A percentile compares a stretch with the other conserved stretches of the same genome.
phyloP scores from a whole-genome alignment of 164 flowering plant species.

The Hamamelis virginiana region DNA sequence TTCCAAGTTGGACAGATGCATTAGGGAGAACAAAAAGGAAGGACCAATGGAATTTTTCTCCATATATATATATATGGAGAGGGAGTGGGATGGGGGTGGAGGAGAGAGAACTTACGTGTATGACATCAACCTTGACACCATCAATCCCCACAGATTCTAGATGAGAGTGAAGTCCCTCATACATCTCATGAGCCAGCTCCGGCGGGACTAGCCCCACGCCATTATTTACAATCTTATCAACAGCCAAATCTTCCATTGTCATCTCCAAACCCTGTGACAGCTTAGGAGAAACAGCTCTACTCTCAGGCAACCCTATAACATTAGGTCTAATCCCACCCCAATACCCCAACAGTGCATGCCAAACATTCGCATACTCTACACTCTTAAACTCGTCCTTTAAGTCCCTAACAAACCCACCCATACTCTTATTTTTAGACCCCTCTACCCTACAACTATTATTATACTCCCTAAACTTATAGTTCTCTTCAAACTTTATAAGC shows the following conservation, averaged over 20 bases:
- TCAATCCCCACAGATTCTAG: slow-evolving; percentile 60
- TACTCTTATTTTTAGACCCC: slow-evolving; percentile 28
- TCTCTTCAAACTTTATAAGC: slow-evolving; percentile 56
- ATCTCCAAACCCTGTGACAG: slow-evolving; percentile 52
- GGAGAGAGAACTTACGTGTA: slow-evolving; percentile 76
- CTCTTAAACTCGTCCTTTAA: slow-evolving; percentile 46
- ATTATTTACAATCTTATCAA: slow-evolving; percentile 64
- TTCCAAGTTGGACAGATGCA: too few relatives aligned
- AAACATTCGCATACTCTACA: slow-evolving; percentile 71
- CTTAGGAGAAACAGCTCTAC: slow-evolving; percentile 44
- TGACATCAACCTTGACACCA: slow-evolving; percentile 77
- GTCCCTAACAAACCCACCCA: slow-evolving; percentile 72
- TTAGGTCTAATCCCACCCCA: slow-evolving; percentile 84
- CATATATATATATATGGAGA: too few relatives aligned
- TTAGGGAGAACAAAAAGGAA: too few relatives aligned
- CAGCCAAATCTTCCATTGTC: slow-evolving; percentile 85
- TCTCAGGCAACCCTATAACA: slow-evolving; percentile 42
- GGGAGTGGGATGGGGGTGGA: too few relatives aligned
- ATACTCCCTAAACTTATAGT: slow-evolving; percentile 61
- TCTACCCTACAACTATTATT: slow-evolving; percentile 23
- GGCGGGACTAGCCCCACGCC: slow-evolving; percentile 74
- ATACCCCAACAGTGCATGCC: slow-evolving; percentile 81
- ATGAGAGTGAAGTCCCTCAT: slow-evolving; percentile 68
- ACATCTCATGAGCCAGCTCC: slow-evolving; percentile 48
- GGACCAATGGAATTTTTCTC: too few relatives aligned